Conservation (phyloP, 2,329 filamentous ascomycete species). For the Aureobasidium sp. region DNA sequence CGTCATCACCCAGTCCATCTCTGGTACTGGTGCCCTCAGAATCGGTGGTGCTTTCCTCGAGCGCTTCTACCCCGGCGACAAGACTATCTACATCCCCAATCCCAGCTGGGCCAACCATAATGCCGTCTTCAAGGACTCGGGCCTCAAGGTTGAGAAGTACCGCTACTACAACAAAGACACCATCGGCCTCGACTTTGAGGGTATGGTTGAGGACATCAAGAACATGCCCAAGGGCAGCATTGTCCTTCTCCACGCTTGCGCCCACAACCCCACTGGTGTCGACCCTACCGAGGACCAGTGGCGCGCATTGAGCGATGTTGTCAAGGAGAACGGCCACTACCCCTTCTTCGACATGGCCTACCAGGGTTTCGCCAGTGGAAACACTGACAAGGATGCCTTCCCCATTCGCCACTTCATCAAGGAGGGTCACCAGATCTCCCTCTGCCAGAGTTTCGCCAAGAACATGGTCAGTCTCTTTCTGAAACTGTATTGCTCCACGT, state of each 20-base stretch:
- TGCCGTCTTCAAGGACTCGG: conserved; percentile 89
- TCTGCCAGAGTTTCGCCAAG: conserved; percentile 95
- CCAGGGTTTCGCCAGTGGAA: conserved; percentile 91
- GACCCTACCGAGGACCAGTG: conserved; percentile 90
- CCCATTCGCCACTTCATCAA: conserved; percentile 88
- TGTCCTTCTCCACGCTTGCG: conserved; percentile 91
- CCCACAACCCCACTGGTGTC: conserved; percentile 95
- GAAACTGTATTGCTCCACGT: too few relatives aligned
- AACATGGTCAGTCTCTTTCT: conserved; percentile 97
- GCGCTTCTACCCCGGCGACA: conserved; percentile 82
- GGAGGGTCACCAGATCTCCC: conserved; percentile 78
- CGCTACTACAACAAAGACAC: conserved; percentile 99
- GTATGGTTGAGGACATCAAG: conserved; percentile 85
- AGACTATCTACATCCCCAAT: conserved; percentile 93
- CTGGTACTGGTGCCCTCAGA: conserved; percentile 89
- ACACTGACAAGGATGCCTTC: conserved; percentile 88
- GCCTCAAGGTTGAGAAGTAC: conserved; percentile 88
- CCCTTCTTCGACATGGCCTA: conserved; percentile 99
- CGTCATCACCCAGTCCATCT: conserved; percentile 95
- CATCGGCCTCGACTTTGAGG: conserved; percentile 94
- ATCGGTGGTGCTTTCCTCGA: conserved; percentile 90
- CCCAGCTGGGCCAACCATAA: conserved; percentile 98
- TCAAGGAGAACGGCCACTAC: conserved; percentile 82
- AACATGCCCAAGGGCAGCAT: conserved; percentile 77
- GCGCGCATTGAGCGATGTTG: conserved; percentile 76